Base-by-base conservation (phyloP, 192 early-diverging fungal genomes). In the Helicostylum pulchrum region DNA sequence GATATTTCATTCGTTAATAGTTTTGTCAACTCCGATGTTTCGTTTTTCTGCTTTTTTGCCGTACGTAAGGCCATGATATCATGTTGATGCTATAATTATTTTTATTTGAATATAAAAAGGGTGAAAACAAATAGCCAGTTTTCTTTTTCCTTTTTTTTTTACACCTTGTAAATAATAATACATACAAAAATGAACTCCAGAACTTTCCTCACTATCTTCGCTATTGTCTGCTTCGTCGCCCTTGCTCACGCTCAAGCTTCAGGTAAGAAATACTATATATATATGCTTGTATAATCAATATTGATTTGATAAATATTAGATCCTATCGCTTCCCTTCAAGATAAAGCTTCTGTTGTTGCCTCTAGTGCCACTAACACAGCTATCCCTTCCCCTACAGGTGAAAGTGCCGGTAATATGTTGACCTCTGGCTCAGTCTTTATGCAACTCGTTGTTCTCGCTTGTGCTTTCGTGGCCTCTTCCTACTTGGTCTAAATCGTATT, bases 111-210 rank as follows among this genome's bases (percentile, higher is more conserved):
- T 39, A 39, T 39, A 39, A 39, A 39, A 39, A 10, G 36, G 9
- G 36, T 6, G 7, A 39, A 39, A 39, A 39, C 36, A 26, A 39
- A 39, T 39, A 39, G 36, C 4, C 5, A 39, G 9, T 39, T 39
- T 9, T 39, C 9, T 9, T 39, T 4, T 39, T 39, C 9, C 34
- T 36, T 36, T 36, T 36, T 36, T 39, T 39, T 3, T 39, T 39
- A 9, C 6, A 39, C 9, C 9, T 39, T 3, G 1, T 9, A 6
- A 39, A 39, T 10, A 39, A 39, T 39, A 39, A 39, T 39, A 39
- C 6, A 39, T 39, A 39, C 9, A 39, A 50, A 42, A 62, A 62
- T 62, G 61, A 62, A 62, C 61, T 19, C 48, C 47, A 62, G 48
- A 20, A 62, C 19, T 34, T 62, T 51, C 19, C 46, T 62, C 34